A percentile compares a stretch with the other conserved stretches of the same genome.
Conservation (phyloP, 108 stramenopile genomes). For the Cylindrotheca fusiformis region DNA sequence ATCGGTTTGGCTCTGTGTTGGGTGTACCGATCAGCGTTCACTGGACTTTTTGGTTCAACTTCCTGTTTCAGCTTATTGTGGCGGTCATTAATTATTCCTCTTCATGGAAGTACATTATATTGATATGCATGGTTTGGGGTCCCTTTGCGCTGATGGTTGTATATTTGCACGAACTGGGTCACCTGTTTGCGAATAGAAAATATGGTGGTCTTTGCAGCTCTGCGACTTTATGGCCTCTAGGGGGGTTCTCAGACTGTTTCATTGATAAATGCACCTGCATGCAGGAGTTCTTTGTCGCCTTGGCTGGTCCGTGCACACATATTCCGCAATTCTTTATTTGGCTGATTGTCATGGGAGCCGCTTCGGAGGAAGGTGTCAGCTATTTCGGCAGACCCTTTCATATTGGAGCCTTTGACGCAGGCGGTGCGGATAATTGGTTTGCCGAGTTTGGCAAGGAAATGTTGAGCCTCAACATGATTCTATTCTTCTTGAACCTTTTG, state of each 20-base stretch:
- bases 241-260: constrained; percentile 18
- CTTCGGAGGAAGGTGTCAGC: constrained; percentile 5
- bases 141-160: constrained; percentile 10
- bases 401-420: constrained; percentile 6
- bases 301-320: constrained; percentile 14
- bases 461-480: constrained; percentile 17
- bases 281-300: constrained; percentile 15
- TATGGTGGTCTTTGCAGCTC: constrained; percentile 3
- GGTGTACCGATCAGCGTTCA: constrained; percentile 6
- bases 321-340: constrained; percentile 16
- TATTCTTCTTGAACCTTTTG: constrained; percentile 18
- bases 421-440: constrained; percentile 11
- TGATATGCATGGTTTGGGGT: constrained; percentile 17
- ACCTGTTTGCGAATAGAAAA: constrained; percentile 8
- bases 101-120: constrained; percentile 17
- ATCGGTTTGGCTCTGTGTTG: background rate
- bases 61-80: constrained; percentile 15
- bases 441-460: constrained; percentile 17
- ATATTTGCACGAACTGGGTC: constrained; percentile 13
- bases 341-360: constrained; percentile 7
- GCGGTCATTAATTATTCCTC: constrained; percentile 10
- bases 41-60: constrained; percentile 26
- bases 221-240: constrained; percentile 19
- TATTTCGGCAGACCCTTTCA: background rate
- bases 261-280: constrained; percentile 9